Percentiles rank a stretch among this genome's conserved stretches.
These are phyloP conservation scores for Phytophthora brassicae DNA, from an alignment of 352 stramenopile species.

Conservation along the genomic window DNA sequence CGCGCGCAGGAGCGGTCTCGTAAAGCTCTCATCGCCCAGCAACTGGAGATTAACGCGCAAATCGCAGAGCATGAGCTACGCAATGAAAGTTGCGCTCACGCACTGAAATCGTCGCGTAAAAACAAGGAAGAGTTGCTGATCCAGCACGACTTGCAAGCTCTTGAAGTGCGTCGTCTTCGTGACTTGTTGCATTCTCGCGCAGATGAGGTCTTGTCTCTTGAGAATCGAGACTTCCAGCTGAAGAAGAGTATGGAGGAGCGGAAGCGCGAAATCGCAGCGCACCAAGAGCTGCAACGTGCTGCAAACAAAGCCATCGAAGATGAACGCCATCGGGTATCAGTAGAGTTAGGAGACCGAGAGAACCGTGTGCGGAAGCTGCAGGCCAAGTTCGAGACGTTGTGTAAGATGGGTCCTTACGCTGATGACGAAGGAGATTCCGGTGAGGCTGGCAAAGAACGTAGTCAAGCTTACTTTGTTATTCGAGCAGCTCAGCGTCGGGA, in stretches of 20 bases:
- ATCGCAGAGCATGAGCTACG: conserved; percentile 91
- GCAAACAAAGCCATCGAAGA: conserved; percentile 90
- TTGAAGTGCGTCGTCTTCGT: conserved; percentile 92
- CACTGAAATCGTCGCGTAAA: conserved; percentile 78
- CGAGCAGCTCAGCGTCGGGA: conserved; percentile 93
- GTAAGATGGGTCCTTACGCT: conserved; percentile 72
- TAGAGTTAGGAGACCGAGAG: conserved; percentile 90
- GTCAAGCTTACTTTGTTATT: conserved; percentile 96
- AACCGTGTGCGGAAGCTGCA: conserved; percentile 90
- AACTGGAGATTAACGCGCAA: conserved; percentile 72
- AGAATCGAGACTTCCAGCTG: conserved; percentile 93
- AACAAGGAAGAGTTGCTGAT: conserved; percentile 94
- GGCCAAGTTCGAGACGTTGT: conserved; percentile 93
- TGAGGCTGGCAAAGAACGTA: conserved; percentile 65
- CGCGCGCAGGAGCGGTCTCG: conserved; percentile 75
- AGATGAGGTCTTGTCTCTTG: conserved; percentile 93
- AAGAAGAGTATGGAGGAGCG: conserved; percentile 94
- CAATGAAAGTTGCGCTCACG: conserved; percentile 86
- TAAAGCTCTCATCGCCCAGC: conserved; percentile 71
- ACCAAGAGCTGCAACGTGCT: conserved; percentile 90
- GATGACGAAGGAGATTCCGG: conserved; percentile 64
- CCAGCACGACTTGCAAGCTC: conserved; percentile 91
- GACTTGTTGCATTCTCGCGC: conserved; percentile 87
- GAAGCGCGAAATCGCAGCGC: conserved; percentile 88
- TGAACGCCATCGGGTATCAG: conserved; percentile 91